Conservation (phyloP, 202 grass and related monocot species). For the Schoenoplectus triqueter region DNA sequence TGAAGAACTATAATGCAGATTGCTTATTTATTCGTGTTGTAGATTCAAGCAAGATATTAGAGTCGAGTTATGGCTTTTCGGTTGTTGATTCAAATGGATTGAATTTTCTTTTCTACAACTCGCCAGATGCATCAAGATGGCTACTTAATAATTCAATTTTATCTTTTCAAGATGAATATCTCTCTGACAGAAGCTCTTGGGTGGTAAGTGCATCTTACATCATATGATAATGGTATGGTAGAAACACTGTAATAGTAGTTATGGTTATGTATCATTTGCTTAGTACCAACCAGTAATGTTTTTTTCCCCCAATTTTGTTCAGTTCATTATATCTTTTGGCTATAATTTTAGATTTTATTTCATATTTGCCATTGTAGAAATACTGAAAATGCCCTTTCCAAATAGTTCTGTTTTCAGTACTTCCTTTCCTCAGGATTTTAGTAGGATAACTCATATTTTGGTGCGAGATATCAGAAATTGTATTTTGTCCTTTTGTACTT, state of each 20-base stretch:
- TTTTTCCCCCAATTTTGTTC: too few relatives aligned
- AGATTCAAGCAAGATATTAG: constrained; percentile 67
- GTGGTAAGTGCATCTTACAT: constrained; percentile 60
- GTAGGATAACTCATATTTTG: neutral
- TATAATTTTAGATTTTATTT: constrained; percentile 25
- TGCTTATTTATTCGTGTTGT: constrained; percentile 44
- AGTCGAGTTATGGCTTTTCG: constrained; percentile 87
- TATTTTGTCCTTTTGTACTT: constrained; percentile 20
- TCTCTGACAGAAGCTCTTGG: constrained; percentile 76
- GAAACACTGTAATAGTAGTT: neutral
- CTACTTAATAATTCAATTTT: constrained; percentile 70
- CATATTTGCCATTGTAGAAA: constrained; percentile 8
- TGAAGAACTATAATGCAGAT: constrained; percentile 9
- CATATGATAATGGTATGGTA: neutral
- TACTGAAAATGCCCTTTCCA: neutral
- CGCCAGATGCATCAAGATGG: constrained; percentile 76
- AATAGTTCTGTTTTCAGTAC: neutral
- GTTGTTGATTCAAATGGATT: constrained; percentile 91
- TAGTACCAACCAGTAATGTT: too few relatives aligned
- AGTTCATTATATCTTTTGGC: too few relatives aligned
- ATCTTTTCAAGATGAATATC: constrained; percentile 72
- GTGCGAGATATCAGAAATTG: neutral
- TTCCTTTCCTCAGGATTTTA: neutral
- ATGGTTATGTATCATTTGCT: neutral
- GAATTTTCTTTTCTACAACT: constrained; percentile 86